Evolutionary conservation across 495 filamentous ascomycete species (phyloP).

Genomic region (Penicillium macrosclerotiorum): DNA sequence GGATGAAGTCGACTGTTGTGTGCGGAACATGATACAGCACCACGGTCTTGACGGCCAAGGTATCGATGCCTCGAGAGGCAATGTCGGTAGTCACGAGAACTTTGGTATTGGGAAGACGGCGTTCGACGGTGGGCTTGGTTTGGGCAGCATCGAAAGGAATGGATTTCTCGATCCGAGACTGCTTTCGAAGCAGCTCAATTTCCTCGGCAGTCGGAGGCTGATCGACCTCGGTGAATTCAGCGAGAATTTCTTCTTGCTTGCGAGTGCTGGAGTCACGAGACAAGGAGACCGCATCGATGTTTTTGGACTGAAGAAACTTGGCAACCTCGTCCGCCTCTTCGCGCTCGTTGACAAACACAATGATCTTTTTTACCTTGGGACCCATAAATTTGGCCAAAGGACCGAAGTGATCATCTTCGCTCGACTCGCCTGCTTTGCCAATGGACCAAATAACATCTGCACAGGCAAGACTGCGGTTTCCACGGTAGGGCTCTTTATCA

Average conservation of each 20-base stretch:
- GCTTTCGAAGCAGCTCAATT: slow-evolving; percentile 33
- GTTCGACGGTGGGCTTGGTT: slow-evolving; percentile 12
- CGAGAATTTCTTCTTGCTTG: slow-evolving; percentile 70
- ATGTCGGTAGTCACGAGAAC: slow-evolving; percentile 94
- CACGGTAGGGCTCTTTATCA: slow-evolving; percentile 81
- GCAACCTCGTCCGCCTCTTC: slow-evolving; percentile 81
- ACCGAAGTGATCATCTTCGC: slow-evolving; percentile 27
- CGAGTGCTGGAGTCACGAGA: slow-evolving; percentile 75
- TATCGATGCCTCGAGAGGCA: slow-evolving; percentile 90
- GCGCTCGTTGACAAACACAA: slow-evolving; percentile 97
- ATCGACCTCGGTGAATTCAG: slow-evolving; percentile 66
- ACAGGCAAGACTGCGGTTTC: slow-evolving; percentile 87
- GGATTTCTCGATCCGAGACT: slow-evolving; percentile 26
- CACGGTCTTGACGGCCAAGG: slow-evolving; percentile 84
- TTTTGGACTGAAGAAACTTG: slow-evolving; percentile 75
- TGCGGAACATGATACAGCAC: slow-evolving; percentile 95
- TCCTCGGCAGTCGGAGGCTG: slow-evolving; percentile 42
- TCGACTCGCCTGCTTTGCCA: slow-evolving; percentile 64
- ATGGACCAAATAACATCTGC: slow-evolving; percentile 94
- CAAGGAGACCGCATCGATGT: slow-evolving; percentile 80
- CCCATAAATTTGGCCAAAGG: slow-evolving; percentile 33
- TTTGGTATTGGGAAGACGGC: slow-evolving; percentile 65
- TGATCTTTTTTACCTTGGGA: slow-evolving; percentile 73
- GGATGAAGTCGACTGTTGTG: slow-evolving; percentile 94
- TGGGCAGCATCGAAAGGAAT: slow-evolving; percentile 34